Base-by-base conservation (phyloP, 805 yeast genomes). In the Candida glaebosa region DNA sequence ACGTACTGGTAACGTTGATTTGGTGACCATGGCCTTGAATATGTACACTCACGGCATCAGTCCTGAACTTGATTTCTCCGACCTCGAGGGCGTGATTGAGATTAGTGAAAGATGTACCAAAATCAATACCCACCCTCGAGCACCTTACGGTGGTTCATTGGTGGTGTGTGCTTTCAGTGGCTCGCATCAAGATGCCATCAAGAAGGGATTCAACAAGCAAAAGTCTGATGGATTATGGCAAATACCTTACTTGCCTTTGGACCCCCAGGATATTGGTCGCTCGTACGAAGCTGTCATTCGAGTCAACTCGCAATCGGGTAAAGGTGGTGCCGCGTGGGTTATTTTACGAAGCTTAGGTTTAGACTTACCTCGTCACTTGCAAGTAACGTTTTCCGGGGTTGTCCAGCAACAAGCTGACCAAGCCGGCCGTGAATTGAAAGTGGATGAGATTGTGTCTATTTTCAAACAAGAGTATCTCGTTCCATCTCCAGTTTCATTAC, bases 261-360 rank as follows among this genome's bases (percentile, higher is more conserved):
- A 84, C 68, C 91, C 91, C 53, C 73, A 81, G 63, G 91, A 84
- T 61, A 79, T 84, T 51, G 91, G 91, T 42, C 75, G 88, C 70
- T 82, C 75, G 52, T 84, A 84, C 61, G 91, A 84, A 67, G 90
- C 89, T 41, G 86, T 84, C 44, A 84, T 84, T 57, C 75, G 91
- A 71, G 90, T 84, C 54, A 84, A 84, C 67, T 84, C 91, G 17
- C 91, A 84, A 67, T 81, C 87, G n/a, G 91, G 91, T 62, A 84
- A 84, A 63, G 91, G 91, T 58, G 91, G 91, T 63, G 87, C 90
- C 35, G 87, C 90, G 17, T 84, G 91, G 91, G 79, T 84, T 42
- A 73, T 84, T 47, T 75, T 82, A 56, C 74, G 86, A 65, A 69
- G 84, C 24, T 65, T 82, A 51, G 89, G 87, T 47, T 68, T 84